Evolutionary conservation across 1,284 basidiomycete species (phyloP), one percentile per base, ranked within the genome.

Genomic region (Cerrena zonata): DNA sequence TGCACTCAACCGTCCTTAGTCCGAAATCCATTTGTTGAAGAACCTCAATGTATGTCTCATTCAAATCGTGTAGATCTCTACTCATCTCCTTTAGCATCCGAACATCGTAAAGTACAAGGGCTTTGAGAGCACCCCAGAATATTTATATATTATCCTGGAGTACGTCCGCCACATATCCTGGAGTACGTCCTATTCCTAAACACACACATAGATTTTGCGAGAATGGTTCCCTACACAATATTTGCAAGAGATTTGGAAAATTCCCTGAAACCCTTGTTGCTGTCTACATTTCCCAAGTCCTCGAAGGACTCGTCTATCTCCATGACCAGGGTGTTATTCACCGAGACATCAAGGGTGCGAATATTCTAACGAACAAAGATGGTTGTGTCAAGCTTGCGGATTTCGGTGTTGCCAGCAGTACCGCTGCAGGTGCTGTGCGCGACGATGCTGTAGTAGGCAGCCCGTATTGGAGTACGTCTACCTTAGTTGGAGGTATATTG

Each of bases 51-150:
- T 91, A 65, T 61, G 79, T 65, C 40, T 41, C 49, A 5, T 27
- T 42, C 36, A 15, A 34, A 45, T 27, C 30, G 23, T 47, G 34
- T 21, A 18, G 38, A 43, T 30, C n/a, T 42, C 15, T 44, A 15
- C n/a, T 53, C 13, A 49, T 19, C 39, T 34, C 15, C 45, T 47
- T 45, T 61, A 89, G 86, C 87, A 89, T 64, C 79, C 89, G 37
- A 98, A 98, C 68, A 98, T 98, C 64, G 95, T 99, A 65, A 97
- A 98, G 71, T 98, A 98, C 75, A 95, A 96, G 64, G 94, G 95
- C 18, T 98, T 94, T 61, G 91, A 94, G 65, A 94, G 94, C 73
- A 95, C 93, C 49, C 83, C 85, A 51, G 91, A 97, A 64, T 93
- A 85, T 66, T 76, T 98, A 55, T 96, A 95, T 70, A 98, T 99